Base-by-base conservation (phyloP, 1,139 yeast species). In the Yamadazyma kanchanaburiensis region DNA sequence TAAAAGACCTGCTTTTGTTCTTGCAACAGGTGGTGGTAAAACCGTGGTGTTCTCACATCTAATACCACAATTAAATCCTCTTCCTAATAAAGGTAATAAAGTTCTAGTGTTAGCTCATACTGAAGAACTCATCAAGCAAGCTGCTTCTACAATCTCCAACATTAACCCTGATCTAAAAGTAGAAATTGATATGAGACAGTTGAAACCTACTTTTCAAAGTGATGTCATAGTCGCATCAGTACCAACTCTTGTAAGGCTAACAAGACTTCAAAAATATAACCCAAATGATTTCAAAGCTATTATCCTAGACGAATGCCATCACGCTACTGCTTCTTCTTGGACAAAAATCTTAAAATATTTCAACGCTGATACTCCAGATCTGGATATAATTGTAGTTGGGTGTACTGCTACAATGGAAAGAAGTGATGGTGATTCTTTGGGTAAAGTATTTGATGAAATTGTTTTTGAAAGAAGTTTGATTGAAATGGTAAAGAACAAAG, bases 11-110 rank as follows among this genome's bases (percentile, higher is more conserved):
- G 96, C 94, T 0, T 88, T 87, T 2, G 84, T 88, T 11, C 55
- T 91, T 29, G 96, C 96, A 5, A 91, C 97, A 0, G 98, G 98
- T 0, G 94, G 95, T 12, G 98, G 97, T 2, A 89, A 89, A 46
- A 89, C 97, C 0, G 87, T 88, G 12, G 80, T 89, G 2, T 86
- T 89, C 49, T 64, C 91, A 2, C 76, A 77, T 43, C 49, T 88
- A 27, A 70, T 87, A 4, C 67, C 74, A 0, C 54, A 60, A 23
- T 57, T 86, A 10, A 66, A 75, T 0, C 49, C 54, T 6, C 14
- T 35, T 2, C 35, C 45, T 0, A 23, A 30, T 1, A 35, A 49
- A 18, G 80, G 82, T 1, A 48, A 58, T 20, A 74, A 74, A 45
- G 67, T 82, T 0, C 55, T 89, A 36, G 76, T 89, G 2, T 55